Evolutionary conservation across 228 moss, liverwort and hornwort genomes (phyloP).

Genomic region (Sphagnum fallax): DNA sequence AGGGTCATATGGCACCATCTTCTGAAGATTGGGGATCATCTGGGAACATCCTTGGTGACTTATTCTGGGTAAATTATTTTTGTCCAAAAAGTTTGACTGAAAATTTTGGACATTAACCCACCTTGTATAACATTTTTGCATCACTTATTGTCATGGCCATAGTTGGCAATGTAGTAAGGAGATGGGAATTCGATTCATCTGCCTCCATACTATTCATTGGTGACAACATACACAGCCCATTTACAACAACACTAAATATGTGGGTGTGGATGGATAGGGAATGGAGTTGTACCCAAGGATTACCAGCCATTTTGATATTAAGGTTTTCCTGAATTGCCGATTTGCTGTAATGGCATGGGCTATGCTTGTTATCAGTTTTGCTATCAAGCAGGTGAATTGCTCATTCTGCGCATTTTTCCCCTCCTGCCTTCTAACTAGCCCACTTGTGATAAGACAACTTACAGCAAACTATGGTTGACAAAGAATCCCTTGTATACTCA

Average conservation of each 20-base stretch:
- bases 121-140: too few species aligned
- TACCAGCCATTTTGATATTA: conserved; percentile 39
- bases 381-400: conserved; percentile 38
- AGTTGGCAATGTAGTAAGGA: too few species aligned
- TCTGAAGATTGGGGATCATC: conserved; percentile 54
- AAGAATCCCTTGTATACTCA: neutral
- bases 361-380: conserved; percentile 33
- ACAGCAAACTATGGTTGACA: too few species aligned
- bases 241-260: neutral
- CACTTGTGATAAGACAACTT: too few species aligned
- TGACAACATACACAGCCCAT: too few species aligned
- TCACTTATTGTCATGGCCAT: too few species aligned
- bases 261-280: conserved; percentile 19
- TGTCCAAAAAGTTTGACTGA: too few species aligned
- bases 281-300: conserved; percentile 58
- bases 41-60: conserved; percentile 52
- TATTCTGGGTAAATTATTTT: conserved; percentile 19
- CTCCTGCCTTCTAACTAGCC: neutral
- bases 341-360: conserved; percentile 60
- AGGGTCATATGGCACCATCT: conserved; percentile 58
- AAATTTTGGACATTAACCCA: too few species aligned
- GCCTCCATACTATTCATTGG: too few species aligned
- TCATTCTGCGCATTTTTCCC: neutral
- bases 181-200: too few species aligned
- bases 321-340: conserved; percentile 44